Conservation (phyloP, 1,139 yeast genomes). For the Williopsis jadinii region DNA sequence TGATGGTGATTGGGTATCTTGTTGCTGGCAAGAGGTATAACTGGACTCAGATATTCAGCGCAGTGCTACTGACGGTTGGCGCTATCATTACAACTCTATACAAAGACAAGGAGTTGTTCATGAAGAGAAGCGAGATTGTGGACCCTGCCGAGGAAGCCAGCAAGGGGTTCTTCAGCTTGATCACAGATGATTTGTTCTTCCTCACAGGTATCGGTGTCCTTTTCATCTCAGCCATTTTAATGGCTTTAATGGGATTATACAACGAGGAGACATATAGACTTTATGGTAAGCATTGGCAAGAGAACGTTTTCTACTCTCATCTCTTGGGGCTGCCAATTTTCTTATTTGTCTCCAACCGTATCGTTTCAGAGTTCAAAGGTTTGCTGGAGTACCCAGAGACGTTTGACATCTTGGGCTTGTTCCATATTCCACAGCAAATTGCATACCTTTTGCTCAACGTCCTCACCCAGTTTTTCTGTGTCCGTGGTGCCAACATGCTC, state of each 20-base stretch:
- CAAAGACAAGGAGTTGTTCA: constrained; percentile 22
- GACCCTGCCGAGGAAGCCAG: constrained; percentile 1
- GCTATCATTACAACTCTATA: constrained; percentile 40
- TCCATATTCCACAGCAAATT: constrained; percentile 18
- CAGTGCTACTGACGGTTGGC: constrained; percentile 48
- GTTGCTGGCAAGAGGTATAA: constrained; percentile 41
- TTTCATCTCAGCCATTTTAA: constrained; percentile 39
- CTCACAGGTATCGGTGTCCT: constrained; percentile 39
- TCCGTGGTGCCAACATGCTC: constrained; percentile 58
- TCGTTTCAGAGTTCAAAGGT: constrained; percentile 15
- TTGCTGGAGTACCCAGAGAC: constrained; percentile 16
- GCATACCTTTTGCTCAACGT: constrained; percentile 36
- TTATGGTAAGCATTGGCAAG: constrained; percentile 60
- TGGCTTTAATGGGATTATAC: constrained; percentile 49
- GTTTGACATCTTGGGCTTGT: constrained; percentile 12
- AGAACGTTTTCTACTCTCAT: constrained; percentile 56
- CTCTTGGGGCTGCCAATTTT: constrained; percentile 52
- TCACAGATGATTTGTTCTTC: constrained; percentile 22
- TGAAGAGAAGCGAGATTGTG: constrained; percentile 12
- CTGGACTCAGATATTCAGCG: constrained; percentile 40
- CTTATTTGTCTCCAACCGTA: constrained; percentile 22
- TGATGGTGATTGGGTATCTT: constrained; percentile 50
- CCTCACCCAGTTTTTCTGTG: constrained; percentile 58
- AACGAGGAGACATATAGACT: constrained; percentile 41
- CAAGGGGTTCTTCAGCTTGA: constrained; percentile 2